These are phyloP conservation scores for Biancaea sappan DNA, from an alignment of 306 rosid genomes.

Conservation along the genomic window DNA sequence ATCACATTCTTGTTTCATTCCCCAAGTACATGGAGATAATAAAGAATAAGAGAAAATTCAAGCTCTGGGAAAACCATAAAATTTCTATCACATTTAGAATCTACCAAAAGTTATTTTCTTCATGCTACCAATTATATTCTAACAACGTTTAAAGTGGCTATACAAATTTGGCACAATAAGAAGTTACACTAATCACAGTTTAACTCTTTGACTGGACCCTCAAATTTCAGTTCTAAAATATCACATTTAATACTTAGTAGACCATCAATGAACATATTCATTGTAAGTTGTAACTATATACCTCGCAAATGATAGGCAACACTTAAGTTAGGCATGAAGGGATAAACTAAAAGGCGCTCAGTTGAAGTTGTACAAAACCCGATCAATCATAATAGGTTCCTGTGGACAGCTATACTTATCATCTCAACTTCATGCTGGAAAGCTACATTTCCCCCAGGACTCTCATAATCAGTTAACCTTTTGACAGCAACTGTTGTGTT, in stretches of 20 bases:
- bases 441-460: conserved; percentile 90
- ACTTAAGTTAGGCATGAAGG: conserved; percentile 93
- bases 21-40: conserved; percentile 2
- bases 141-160: conserved; percentile 18
- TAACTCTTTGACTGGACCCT: conserved; percentile 2
- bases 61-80: neutral
- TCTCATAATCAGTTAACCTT: conserved; percentile 75
- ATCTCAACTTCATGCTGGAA: conserved; percentile 95
- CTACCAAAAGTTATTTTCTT: neutral
- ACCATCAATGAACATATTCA: neutral
- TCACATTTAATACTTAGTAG: neutral
- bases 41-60: neutral
- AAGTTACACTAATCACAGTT: neutral
- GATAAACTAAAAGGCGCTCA: conserved; percentile 92
- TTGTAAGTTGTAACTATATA: conserved; percentile 32
- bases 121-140: neutral
- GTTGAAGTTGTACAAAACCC: conserved; percentile 91
- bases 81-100: conserved; percentile 3
- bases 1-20: conserved; percentile 21
- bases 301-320: conserved; percentile 91
- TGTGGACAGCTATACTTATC: conserved; percentile 95
- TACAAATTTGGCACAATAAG: conserved; percentile 1
- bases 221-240: conserved; percentile 8
- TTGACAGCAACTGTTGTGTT: conserved; percentile 84
- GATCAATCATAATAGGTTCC: conserved; percentile 78